A percentile compares a stretch with the other conserved stretches of the same genome.
These are phyloP conservation scores for Bipolaris oryzae DNA, from an alignment of 2,329 filamentous ascomycete species.

Conservation along the genomic window DNA sequence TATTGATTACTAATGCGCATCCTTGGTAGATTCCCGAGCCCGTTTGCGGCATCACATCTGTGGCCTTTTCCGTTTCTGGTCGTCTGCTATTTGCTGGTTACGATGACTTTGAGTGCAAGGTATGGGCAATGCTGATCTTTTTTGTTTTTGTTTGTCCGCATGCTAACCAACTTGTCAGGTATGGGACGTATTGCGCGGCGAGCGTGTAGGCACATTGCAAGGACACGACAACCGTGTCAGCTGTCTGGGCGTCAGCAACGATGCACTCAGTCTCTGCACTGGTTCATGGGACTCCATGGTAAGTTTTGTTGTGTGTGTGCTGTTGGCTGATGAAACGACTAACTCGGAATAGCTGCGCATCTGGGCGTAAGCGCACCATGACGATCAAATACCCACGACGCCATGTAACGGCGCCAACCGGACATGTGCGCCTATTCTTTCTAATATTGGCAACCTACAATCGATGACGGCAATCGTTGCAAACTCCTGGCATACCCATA, in stretches of 20 bases:
- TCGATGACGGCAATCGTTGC: slow-evolving; percentile 33
- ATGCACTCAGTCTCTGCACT: slow-evolving; percentile 98
- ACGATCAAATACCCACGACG: slow-evolving; percentile 28
- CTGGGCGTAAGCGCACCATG: slow-evolving; percentile 53
- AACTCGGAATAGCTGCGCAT: slow-evolving; percentile 54
- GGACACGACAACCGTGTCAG: slow-evolving; percentile 99
- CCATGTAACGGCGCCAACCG: slow-evolving; percentile 43
- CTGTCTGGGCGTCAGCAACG: slow-evolving; percentile 97
- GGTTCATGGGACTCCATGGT: slow-evolving; percentile 99
- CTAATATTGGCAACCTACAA: slow-evolving; percentile 36
- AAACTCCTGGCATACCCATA: slow-evolving; percentile 37
- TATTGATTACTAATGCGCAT: slow-evolving; percentile 33
- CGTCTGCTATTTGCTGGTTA: slow-evolving; percentile 95
- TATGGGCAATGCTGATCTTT: slow-evolving; percentile 53
- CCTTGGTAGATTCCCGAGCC: slow-evolving; percentile 86
- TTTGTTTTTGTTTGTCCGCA: background rate
- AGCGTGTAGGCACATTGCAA: slow-evolving; percentile 94
- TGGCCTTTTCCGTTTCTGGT: slow-evolving; percentile 96
- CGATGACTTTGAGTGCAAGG: slow-evolving; percentile 99
- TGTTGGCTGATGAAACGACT: slow-evolving; percentile 20
- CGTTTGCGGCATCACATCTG: slow-evolving; percentile 96
- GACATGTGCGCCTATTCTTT: slow-evolving; percentile 33
- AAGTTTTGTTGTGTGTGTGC: slow-evolving; percentile 56
- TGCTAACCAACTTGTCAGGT: slow-evolving; percentile 65
- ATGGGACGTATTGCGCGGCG: slow-evolving; percentile 95